A percentile compares a stretch with the other conserved stretches of the same genome.
These are phyloP conservation scores for Coniochaeta ligniaria DNA, from an alignment of 2,329 filamentous ascomycete species.

Conservation along the genomic window DNA sequence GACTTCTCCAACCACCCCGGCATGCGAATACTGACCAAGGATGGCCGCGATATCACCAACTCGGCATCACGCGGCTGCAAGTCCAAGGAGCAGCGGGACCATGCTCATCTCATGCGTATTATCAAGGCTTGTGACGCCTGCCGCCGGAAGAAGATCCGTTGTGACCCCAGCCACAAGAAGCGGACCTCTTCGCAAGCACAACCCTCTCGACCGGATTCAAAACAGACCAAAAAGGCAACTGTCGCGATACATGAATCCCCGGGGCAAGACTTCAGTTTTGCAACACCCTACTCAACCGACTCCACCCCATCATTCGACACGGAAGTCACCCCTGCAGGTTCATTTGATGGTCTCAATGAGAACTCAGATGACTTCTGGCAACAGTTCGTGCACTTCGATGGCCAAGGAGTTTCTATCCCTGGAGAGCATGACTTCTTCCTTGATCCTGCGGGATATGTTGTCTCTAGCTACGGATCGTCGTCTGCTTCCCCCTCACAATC, in stretches of 20 bases:
- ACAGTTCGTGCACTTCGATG: conserved; percentile 38
- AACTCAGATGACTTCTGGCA: conserved; percentile 15
- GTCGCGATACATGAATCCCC: conserved; percentile 6
- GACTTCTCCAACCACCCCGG: conserved; percentile 51
- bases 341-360: conserved; percentile 6
- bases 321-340: conserved; percentile 7
- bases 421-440: conserved; percentile 38
- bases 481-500: conserved; percentile 25
- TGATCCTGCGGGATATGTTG: conserved; percentile 33
- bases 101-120: conserved; percentile 59
- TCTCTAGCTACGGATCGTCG: conserved; percentile 25
- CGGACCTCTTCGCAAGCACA: conserved; percentile 21
- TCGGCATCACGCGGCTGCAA: conserved; percentile 55
- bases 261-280: neutral
- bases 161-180: conserved; percentile 53
- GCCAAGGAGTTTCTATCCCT: conserved; percentile 20
- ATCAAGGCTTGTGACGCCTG: conserved; percentile 61
- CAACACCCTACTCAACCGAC: neutral
- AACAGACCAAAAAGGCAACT: conserved; percentile 35
- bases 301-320: conserved; percentile 11
- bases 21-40: conserved; percentile 61
- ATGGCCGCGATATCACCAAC: conserved; percentile 56
- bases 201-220: conserved; percentile 19
- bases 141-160: conserved; percentile 56
- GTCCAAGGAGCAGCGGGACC: conserved; percentile 61